phyloP scores from a whole-genome alignment of 805 yeast genomes.

The Ogataea nakhonphanomensis region DNA sequence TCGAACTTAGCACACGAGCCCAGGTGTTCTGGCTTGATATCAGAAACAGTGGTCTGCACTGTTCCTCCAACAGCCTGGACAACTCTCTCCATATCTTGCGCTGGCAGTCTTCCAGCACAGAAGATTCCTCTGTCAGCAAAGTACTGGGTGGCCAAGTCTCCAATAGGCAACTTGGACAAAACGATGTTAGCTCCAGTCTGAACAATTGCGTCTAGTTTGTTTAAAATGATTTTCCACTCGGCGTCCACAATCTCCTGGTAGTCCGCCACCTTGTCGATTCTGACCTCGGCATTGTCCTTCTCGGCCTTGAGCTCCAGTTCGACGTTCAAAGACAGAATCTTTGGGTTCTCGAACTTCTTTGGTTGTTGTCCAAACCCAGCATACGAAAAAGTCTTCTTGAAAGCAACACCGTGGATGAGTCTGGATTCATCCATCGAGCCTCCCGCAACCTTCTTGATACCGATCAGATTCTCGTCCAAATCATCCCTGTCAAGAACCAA shows the following conservation, averaged over 20 bases:
- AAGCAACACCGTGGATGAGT: slow-evolving; percentile 92
- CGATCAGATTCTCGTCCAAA: slow-evolving; percentile 85
- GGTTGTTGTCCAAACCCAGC: slow-evolving; percentile 99
- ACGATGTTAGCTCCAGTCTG: slow-evolving; percentile 89
- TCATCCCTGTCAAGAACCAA: slow-evolving; percentile 79
- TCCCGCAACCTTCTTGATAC: slow-evolving; percentile 92
- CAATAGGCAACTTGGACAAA: slow-evolving; percentile 91
- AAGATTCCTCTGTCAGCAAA: slow-evolving; percentile 95
- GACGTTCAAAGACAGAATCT: slow-evolving; percentile 78
- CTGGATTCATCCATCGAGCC: slow-evolving; percentile 94
- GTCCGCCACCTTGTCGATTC: slow-evolving; percentile 89
- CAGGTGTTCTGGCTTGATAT: slow-evolving; percentile 63
- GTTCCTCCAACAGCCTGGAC: slow-evolving; percentile 92
- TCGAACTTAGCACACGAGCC: slow-evolving; percentile 86
- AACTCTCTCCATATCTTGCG: slow-evolving; percentile 90
- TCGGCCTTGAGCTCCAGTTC: slow-evolving; percentile 97
- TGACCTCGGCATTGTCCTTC: slow-evolving; percentile 97
- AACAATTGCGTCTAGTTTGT: slow-evolving; percentile 79
- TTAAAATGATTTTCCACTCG: slow-evolving; percentile 93
- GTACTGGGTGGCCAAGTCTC: slow-evolving; percentile 97
- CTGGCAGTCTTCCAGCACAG: slow-evolving; percentile 93
- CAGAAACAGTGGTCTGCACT: slow-evolving; percentile 74
- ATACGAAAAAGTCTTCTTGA: slow-evolving; percentile 93
- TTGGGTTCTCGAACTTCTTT: slow-evolving; percentile 74
- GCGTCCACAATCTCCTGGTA: slow-evolving; percentile 97